phyloP scores from a whole-genome alignment of 2,329 filamentous ascomycete genomes.

The Huntiella decipiens region DNA sequence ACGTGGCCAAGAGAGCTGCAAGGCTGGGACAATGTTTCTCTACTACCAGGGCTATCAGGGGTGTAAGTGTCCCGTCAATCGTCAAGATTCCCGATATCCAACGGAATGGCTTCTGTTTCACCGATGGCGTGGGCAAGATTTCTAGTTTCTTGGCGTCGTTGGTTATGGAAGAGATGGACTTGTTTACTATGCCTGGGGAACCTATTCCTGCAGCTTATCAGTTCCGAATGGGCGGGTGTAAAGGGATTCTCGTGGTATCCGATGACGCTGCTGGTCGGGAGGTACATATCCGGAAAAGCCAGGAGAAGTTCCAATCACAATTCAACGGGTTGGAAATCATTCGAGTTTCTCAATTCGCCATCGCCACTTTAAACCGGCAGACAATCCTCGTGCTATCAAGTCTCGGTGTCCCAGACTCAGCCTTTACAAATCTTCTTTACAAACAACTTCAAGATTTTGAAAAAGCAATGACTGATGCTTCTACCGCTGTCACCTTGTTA shows the following conservation, averaged over 20 bases:
- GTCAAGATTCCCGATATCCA: slow-evolving; percentile 52
- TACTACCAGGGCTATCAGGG: slow-evolving; percentile 58
- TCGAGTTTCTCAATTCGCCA: slow-evolving; percentile 54
- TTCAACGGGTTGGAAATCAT: slow-evolving; percentile 71
- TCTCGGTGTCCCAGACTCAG: slow-evolving; percentile 47
- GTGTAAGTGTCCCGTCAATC: slow-evolving; percentile 38
- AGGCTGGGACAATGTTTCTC: slow-evolving; percentile 91
- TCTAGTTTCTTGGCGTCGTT: slow-evolving; percentile 57
- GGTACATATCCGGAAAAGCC: slow-evolving; percentile 64
- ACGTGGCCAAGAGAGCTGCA: slow-evolving; percentile 78
- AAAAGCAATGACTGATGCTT: slow-evolving; percentile 45
- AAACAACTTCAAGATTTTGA: slow-evolving; percentile 51
- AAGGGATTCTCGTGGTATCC: slow-evolving; percentile 69
- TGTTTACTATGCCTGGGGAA: slow-evolving; percentile 16
- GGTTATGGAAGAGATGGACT: slow-evolving; percentile 49
- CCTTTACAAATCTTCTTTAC: slow-evolving; percentile 50
- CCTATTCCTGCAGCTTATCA: slow-evolving; percentile 64
- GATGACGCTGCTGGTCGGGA: slow-evolving; percentile 46
- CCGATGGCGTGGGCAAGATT: slow-evolving; percentile 88
- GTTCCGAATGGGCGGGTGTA: slow-evolving; percentile 80
- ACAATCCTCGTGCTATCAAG: slow-evolving; percentile 69
- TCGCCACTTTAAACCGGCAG: slow-evolving; percentile 73
- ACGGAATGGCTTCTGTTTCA: slow-evolving; percentile 53
- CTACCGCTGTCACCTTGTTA: slow-evolving; percentile 47
- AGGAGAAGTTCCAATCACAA: slow-evolving; percentile 63